These are phyloP conservation scores for Xylona heveae DNA, from an alignment of 495 filamentous ascomycete genomes.

Conservation along the genomic window DNA sequence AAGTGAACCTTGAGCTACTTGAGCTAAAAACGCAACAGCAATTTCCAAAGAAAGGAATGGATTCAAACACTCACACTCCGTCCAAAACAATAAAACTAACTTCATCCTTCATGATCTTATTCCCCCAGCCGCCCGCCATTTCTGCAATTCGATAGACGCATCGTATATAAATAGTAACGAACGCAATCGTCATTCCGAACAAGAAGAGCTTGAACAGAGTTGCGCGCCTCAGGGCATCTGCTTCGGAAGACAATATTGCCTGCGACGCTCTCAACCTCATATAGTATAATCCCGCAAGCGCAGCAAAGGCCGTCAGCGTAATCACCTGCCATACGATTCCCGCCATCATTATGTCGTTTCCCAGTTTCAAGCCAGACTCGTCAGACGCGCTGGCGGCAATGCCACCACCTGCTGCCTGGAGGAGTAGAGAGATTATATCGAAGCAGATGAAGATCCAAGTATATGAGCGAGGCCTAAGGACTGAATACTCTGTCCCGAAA, in stretches of 20 bases:
- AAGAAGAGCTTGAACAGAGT: constrained; percentile 29
- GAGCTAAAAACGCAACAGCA: too few species aligned
- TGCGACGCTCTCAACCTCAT: constrained; percentile 13
- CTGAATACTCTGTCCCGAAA: constrained; percentile 30
- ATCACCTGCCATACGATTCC: too few species aligned
- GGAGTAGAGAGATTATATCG: constrained; percentile 37
- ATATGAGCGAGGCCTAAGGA: constrained; percentile 33
- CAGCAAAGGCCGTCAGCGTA: too few species aligned
- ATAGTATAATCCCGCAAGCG: too few species aligned
- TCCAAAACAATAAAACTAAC: constrained; percentile 40
- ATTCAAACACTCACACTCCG: constrained; percentile 20
- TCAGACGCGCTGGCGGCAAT: constrained; percentile 30
- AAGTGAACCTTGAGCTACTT: neutral
- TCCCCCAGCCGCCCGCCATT: constrained; percentile 50
- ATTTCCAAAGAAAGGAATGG: neutral
- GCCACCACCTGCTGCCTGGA: constrained; percentile 44
- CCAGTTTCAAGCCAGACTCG: constrained; percentile 13
- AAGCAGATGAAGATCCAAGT: constrained; percentile 48
- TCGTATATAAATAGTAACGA: constrained; percentile 35
- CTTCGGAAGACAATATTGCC: constrained; percentile 31
- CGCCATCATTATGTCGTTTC: too few species aligned
- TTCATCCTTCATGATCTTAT: constrained; percentile 44
- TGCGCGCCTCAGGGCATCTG: constrained; percentile 15
- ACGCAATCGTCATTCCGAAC: constrained; percentile 30
- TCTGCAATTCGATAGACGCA: constrained; percentile 52